These are phyloP conservation scores for Neonectria ditissima DNA, from an alignment of 2,329 filamentous ascomycete genomes.

Conservation along the genomic window DNA sequence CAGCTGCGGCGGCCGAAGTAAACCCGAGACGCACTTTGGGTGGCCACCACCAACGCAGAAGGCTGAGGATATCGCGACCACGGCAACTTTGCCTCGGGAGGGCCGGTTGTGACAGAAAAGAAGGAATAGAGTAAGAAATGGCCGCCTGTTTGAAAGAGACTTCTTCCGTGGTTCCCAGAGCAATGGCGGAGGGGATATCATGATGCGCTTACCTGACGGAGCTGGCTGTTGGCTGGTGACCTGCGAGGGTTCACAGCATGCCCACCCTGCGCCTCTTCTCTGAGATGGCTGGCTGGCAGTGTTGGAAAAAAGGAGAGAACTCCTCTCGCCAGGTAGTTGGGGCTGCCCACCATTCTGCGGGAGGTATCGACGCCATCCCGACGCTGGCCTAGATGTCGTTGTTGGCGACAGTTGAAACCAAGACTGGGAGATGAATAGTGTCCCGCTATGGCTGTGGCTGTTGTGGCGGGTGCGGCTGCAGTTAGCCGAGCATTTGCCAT, in stretches of 20 bases:
- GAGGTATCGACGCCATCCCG: conserved; percentile 27
- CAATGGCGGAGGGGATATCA: conserved; percentile 30
- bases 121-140: neutral
- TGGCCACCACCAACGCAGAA: conserved; percentile 37
- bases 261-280: conserved; percentile 19
- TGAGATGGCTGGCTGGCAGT: conserved; percentile 15
- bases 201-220: conserved; percentile 34
- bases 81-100: conserved; percentile 25
- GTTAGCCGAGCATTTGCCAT: conserved; percentile 45
- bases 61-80: conserved; percentile 27
- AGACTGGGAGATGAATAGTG: conserved; percentile 39
- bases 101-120: conserved; percentile 8
- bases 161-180: conserved; percentile 38
- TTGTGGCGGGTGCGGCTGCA: conserved; percentile 31
- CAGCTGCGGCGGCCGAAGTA: conserved; percentile 41
- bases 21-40: conserved; percentile 39
- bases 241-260: conserved; percentile 36
- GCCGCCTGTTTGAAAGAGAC: conserved; percentile 26
- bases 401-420: conserved; percentile 43
- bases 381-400: conserved; percentile 38
- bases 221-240: conserved; percentile 34
- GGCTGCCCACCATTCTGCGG: conserved; percentile 31
- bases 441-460: conserved; percentile 48
- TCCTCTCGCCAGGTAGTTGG: conserved; percentile 4
- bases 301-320: neutral